Evolutionary conservation across 1,284 basidiomycete species (phyloP), one percentile per base, ranked within the genome.

Genomic region (Kwoniella shivajii): DNA sequence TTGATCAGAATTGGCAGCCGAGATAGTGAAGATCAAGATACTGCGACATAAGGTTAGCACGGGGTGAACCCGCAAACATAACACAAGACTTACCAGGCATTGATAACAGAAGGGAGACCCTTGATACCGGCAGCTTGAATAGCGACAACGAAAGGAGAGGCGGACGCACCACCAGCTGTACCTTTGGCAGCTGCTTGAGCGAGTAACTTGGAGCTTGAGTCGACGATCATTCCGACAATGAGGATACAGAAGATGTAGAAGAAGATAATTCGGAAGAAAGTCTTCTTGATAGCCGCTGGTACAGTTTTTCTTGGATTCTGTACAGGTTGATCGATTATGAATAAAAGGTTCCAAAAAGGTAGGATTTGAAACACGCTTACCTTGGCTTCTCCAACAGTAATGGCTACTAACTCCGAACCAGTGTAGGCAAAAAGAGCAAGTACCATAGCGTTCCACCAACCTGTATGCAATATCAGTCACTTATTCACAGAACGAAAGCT

Each of bases 61-160:
- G 24, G 16, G 20, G 3, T 50, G 20, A 10, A 20, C 9, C 24
- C 18, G 5, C 30, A n/a, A 6, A 26, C n/a, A 18, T n/a, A 11
- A 22, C 18, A 38, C 22, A 36, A 6, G 14, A 54, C 45, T 36
- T 34, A 62, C 53, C 64, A 75, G 27, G 79, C 81, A 64, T 83
- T 83, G 71, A 81, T 76, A 50, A 82, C 71, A 52, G 73, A 70
- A 4, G 78, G 77, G 6, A 82, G 67, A 20, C 70, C 75, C 38
- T 74, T 72, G 75, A 83, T 81, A 53, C 75, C 73, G 6, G 78
- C 77, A 5, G 64, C 50, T 24, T 63, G 46, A 59, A 79, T 79
- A 18, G 80, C 83, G 14, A 90, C 86, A 46, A 90, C 86, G 72
- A 90, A 90, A 0, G 89, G 88, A 46, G 86, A 89, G 4, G 88